These are phyloP conservation scores for Cercophora sp. DNA, from an alignment of 495 filamentous ascomycete genomes.

Conservation along the genomic window DNA sequence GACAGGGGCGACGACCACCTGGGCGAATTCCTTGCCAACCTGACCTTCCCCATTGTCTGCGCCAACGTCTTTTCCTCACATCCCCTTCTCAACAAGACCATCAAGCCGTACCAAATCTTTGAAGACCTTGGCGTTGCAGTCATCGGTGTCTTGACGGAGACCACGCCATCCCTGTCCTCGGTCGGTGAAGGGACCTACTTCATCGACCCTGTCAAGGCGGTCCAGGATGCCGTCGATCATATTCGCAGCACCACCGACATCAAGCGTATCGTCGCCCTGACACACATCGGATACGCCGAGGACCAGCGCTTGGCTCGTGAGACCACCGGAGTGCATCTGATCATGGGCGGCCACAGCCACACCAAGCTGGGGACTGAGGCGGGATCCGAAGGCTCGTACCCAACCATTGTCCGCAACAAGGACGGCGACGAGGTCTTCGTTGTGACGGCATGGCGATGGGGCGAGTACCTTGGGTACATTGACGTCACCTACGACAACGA, in stretches of 20 bases:
- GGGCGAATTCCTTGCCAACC: constrained; percentile 49
- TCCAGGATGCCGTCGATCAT: constrained; percentile 51
- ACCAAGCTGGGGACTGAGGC: constrained; percentile 51
- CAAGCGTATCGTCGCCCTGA: constrained; percentile 53
- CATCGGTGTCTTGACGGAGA: constrained; percentile 55
- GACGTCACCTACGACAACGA: constrained; percentile 50
- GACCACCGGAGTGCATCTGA: constrained; percentile 50
- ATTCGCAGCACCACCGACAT: constrained; percentile 47
- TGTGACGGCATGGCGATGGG: constrained; percentile 57
- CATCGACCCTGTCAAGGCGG: constrained; percentile 42
- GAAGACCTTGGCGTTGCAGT: constrained; percentile 51
- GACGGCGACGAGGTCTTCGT: constrained; percentile 60
- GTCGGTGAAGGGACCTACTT: constrained; percentile 51
- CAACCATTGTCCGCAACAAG: constrained; percentile 51
- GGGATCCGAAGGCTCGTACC: constrained; percentile 50
- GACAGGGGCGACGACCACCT: constrained; percentile 50
- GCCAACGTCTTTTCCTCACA: constrained; percentile 52
- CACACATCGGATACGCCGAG: constrained; percentile 56
- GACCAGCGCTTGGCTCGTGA: constrained; percentile 50
- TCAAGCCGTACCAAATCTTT: constrained; percentile 56
- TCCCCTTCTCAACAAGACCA: constrained; percentile 45
- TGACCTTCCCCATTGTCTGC: constrained; percentile 56
- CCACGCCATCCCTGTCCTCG: constrained; percentile 47
- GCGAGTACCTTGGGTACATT: constrained; percentile 57
- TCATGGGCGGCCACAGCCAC: constrained; percentile 58